A percentile compares a stretch with the other conserved stretches of the same genome.
These are phyloP conservation scores for Hanseniaspora jakobsenii DNA, from an alignment of 805 yeast species.

Conservation along the genomic window DNA sequence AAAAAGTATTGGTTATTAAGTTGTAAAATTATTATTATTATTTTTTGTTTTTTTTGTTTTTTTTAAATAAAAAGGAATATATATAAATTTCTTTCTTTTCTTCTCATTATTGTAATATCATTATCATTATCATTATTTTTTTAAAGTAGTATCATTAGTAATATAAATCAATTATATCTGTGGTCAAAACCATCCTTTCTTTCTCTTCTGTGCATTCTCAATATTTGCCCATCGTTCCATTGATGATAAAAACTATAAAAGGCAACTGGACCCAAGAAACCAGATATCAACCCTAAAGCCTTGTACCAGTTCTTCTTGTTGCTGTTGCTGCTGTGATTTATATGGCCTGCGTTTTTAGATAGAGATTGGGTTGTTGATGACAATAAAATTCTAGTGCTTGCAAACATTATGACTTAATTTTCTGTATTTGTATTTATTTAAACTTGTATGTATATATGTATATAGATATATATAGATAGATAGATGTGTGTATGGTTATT, in stretches of 20 bases:
- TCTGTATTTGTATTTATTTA: too few species aligned
- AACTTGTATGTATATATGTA: too few species aligned
- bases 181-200: constrained; percentile 14
- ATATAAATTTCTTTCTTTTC: too few species aligned
- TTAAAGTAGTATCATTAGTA: too few species aligned
- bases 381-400: constrained; percentile 9
- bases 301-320: constrained; percentile 3
- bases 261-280: constrained; percentile 10
- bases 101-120: background rate
- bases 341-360: constrained; percentile 4
- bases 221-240: constrained; percentile 9
- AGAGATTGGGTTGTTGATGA: too few species aligned
- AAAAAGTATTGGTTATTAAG: too few species aligned
- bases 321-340: background rate
- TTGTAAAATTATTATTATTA: too few species aligned
- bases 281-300: constrained; percentile 6
- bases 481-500: background rate
- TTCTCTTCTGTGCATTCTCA: constrained; percentile 8
- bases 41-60: too few species aligned
- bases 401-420: constrained; percentile 12
- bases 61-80: too few species aligned
- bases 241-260: constrained; percentile 13
- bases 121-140: background rate
- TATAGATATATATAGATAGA: background rate
- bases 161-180: constrained; percentile 7